Percentiles rank a stretch among this genome's conserved stretches.
Conservation (phyloP, 2,329 filamentous ascomycete species). For the Colletotrichum sp. region DNA sequence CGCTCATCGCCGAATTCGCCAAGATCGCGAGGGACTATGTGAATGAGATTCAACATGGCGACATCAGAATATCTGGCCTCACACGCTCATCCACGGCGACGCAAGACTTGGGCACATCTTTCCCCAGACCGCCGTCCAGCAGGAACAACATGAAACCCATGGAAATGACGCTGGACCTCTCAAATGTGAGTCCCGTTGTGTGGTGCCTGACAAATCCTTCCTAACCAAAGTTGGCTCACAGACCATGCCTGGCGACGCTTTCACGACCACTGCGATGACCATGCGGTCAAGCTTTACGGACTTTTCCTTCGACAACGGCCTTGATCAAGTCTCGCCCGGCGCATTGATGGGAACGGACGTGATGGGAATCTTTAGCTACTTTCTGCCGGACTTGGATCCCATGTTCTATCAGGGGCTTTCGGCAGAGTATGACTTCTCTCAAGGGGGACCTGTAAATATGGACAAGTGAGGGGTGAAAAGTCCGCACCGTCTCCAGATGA, state of each 20-base stretch:
- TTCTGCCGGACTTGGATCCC: conserved; percentile 27
- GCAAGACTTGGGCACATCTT: not conserved
- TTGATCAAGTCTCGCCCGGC: not conserved
- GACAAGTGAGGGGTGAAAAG: not conserved
- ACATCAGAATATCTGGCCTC: not conserved
- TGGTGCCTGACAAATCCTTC: not conserved
- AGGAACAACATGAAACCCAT: too few relatives aligned
- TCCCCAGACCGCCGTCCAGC: not conserved
- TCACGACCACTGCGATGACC: not conserved
- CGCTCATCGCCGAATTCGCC: conserved; percentile 42
- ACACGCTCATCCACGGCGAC: not conserved
- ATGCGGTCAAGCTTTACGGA: conserved; percentile 11
- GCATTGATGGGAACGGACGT: conserved; percentile 26
- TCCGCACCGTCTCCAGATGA: not conserved
- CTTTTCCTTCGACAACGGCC: conserved; percentile 19
- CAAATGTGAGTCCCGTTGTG: not conserved
- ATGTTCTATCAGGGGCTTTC: conserved; percentile 21
- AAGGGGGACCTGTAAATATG: not conserved
- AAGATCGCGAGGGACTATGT: conserved; percentile 47
- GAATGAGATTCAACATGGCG: conserved; percentile 24
- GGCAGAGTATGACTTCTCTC: not conserved
- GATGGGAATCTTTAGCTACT: conserved; percentile 30
- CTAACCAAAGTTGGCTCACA: not conserved
- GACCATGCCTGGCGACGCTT: not conserved
- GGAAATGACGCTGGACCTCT: not conserved